Base-by-base conservation (phyloP, 2,329 filamentous ascomycete genomes). In the Furcasterigmium furcatum region DNA sequence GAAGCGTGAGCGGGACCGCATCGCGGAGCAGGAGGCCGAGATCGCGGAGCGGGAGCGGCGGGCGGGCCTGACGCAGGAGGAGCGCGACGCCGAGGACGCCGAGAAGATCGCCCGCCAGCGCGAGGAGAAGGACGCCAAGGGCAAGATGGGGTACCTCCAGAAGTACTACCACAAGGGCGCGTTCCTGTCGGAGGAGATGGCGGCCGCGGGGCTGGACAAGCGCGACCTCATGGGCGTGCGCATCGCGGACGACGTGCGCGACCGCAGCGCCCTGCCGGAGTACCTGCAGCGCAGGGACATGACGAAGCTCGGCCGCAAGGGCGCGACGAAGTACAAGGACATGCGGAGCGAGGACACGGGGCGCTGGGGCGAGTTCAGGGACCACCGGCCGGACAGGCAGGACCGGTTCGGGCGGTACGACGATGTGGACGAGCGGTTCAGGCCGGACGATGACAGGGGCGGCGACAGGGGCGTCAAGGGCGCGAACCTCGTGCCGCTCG, bases 151-250 rank as follows among this genome's bases (percentile, higher is more conserved):
- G 2, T 96, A 84, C 64, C 89, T 97, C 87, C 91, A 96, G 61
- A 91, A 91, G 62, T 99, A 97, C 71, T 91, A 89, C 67, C 94
- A 99, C 75, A 92, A 91, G 70, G 94, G 94, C 41, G 94, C 94
- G 14, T 99, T 97, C 72, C 97, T 89, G 73, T 87, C 87, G 54
- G 89, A 91, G 43, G 88, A 95, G 56, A 77, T 84, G 43, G 82
- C 84, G 55, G 82, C 82, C 14, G 82, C 88, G 51, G 88, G 89
- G 1, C 72, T 96, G 38, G 84, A 88, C 52, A 79, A 85, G 60
- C 77, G 94, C 39, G 88, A 96, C 60, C 76, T 96, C 53, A 95
- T 95, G 82, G 91, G 91, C 13, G 80, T 85, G 3, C 74, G 80
- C 42, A 95, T 94, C 55, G 83, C 79, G 41, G 92, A 97, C 62